Evolutionary conservation across 208 protist genomes (phyloP).

Genomic region (Trypanosoma vivax): DNA sequence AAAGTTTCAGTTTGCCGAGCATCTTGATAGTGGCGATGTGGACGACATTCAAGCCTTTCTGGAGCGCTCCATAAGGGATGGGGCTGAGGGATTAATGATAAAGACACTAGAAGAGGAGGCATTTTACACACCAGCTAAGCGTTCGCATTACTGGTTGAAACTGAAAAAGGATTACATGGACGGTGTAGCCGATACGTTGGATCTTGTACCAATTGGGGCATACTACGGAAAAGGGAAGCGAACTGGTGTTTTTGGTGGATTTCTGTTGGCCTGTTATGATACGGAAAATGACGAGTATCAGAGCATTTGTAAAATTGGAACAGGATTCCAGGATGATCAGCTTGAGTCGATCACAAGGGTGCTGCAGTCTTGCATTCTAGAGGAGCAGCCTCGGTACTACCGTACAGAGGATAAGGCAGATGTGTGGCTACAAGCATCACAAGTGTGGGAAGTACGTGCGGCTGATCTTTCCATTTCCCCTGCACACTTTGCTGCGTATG

Average conservation of each 20-base stretch:
- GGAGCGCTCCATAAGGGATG: conserved; percentile 87
- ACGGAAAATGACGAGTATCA: conserved; percentile 95
- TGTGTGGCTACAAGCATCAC: conserved; percentile 94
- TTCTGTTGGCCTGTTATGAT: conserved; percentile 98
- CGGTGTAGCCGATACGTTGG: conserved; percentile 96
- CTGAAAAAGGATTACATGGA: conserved; percentile 99
- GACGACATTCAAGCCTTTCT: conserved; percentile 95
- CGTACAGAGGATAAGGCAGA: conserved; percentile 74
- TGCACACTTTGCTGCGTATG: conserved; percentile 91
- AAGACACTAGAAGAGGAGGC: conserved; percentile 95
- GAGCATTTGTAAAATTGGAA: conserved; percentile 97
- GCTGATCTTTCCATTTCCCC: conserved; percentile 98
- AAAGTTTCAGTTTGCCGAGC: conserved; percentile 85
- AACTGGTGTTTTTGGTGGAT: conserved; percentile 96
- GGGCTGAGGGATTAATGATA: conserved; percentile 98
- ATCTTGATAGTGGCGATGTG: conserved; percentile 79
- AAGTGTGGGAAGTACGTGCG: conserved; percentile 98
- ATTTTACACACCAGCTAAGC: conserved; percentile 94
- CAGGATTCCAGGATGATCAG: conserved; percentile 95
- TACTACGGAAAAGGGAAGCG: conserved; percentile 98
- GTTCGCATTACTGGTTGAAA: conserved; percentile 98
- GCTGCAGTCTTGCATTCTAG: conserved; percentile 55
- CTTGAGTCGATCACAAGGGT: conserved; percentile 67
- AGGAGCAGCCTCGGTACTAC: conserved; percentile 79
- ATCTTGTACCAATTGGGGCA: conserved; percentile 98